Base-by-base conservation (phyloP, 352 stramenopile genomes). In the Phytopythium litorale region DNA sequence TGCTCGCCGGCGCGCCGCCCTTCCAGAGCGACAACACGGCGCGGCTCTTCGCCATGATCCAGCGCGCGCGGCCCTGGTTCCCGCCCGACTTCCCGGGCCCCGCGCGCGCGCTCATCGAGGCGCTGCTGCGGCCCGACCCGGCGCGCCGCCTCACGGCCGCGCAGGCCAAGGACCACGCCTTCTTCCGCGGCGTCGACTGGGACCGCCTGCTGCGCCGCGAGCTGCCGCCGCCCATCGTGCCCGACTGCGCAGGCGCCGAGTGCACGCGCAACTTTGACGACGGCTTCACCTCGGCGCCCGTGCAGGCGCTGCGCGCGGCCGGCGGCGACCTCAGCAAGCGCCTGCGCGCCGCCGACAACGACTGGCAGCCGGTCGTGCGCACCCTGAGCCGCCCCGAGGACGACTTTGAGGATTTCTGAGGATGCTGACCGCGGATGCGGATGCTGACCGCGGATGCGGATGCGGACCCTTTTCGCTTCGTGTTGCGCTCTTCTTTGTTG, bases 201-300 rank as follows among this genome's bases (percentile, higher is more conserved):
- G 60, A 84, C 49, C 70, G 87, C 21, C 60, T 94, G 30, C 64
- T 87, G 32, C 75, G 84, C 58, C 79, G 82, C 60, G 76, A 90
- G 35, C 66, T 91, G 35, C 46, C 60, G 32, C 85, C 85, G 28
- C 85, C 85, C 37, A 88, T 94, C 38, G 69, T 86, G 9, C 85
- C 83, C 3, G 56, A 73, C n/a, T 86, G 76, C 50, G 52, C 56
- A 37, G 76, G 78, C 43, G 54, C 63, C 66, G 84, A 91, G n/a
- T 89, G 76, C 67, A 92, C 81, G 11, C 69, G 83, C 37, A 92
- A 94, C 68, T 94, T 94, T 67, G 85, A 94, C 79, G 82, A 92
- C 66, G 85, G 85, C 58, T 94, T 92, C 63, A 94, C 85, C 40
- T 81, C 58, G 38, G 78, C 83, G 46, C 78, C 75, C 0, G 80